Conservation (phyloP, 441 rosid genomes). For the Pelargonium citronellum region DNA sequence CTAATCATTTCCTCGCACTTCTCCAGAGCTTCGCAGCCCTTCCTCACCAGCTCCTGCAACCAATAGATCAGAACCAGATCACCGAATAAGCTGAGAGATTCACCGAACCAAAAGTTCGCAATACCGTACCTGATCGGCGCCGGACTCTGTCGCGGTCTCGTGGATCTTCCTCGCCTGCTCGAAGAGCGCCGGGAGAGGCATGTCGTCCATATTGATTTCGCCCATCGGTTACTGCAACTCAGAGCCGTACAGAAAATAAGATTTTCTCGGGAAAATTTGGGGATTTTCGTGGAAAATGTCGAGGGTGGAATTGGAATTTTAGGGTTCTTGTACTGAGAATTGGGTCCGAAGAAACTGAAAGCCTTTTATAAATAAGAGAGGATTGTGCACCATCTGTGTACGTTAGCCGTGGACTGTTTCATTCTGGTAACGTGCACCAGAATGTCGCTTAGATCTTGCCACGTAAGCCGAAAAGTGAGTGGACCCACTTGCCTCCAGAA, state of each 20-base stretch:
- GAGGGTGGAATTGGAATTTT: neutral
- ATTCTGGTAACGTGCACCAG: neutral
- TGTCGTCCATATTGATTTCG: slow-evolving; percentile 43
- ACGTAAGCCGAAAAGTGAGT: neutral
- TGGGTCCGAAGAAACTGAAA: neutral
- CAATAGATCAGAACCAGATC: slow-evolving; percentile 7
- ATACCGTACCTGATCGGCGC: slow-evolving; percentile 54
- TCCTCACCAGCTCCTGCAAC: slow-evolving; percentile 53
- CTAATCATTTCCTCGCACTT: slow-evolving; percentile 81
- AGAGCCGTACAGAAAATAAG: too few relatives aligned
- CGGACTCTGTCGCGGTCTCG: slow-evolving; percentile 42
- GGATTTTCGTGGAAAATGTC: too few relatives aligned
- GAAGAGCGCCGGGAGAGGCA: slow-evolving; percentile 65
- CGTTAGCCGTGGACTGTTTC: neutral
- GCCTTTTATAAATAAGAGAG: neutral
- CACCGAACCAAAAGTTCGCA: neutral
- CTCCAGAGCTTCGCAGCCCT: slow-evolving; percentile 54
- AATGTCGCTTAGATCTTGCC: neutral
- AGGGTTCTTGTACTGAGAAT: neutral
- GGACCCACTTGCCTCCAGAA: too few relatives aligned
- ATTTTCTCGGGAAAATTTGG: too few relatives aligned
- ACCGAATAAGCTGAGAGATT: neutral
- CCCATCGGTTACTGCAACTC: too few relatives aligned
- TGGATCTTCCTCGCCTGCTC: slow-evolving; percentile 75
- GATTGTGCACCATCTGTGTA: neutral